Conservation (phyloP, 257 asterid species). For the Rhazya stricta region DNA sequence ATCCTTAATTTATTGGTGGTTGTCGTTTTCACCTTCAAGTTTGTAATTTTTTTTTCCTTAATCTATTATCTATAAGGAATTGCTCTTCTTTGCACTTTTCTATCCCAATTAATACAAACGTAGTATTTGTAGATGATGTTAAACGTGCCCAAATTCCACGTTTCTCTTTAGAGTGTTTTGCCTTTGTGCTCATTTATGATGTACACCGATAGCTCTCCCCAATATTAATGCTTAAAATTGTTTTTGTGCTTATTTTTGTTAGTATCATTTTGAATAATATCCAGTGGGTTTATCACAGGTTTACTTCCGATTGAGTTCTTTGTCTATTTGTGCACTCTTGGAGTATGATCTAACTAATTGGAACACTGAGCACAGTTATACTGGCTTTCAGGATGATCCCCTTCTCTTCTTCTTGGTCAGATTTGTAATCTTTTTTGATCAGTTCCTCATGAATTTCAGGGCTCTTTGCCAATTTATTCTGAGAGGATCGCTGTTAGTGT, state of each 20-base stretch:
- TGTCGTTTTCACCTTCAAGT: not conserved
- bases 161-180: not conserved
- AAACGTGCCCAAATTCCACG: not conserved
- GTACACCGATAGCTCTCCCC: not conserved
- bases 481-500: slow-evolving; percentile 65
- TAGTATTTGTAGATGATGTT: not conserved
- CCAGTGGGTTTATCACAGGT: not conserved
- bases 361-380: not conserved
- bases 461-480: slow-evolving; percentile 82
- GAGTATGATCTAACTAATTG: slow-evolving; percentile 1
- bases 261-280: not conserved
- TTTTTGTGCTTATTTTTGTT: not conserved
- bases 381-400: not conserved
- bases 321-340: not conserved
- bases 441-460: slow-evolving; percentile 44
- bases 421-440: slow-evolving; percentile 11
- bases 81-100: not conserved
- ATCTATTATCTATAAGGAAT: not conserved
- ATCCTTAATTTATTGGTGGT: not conserved
- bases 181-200: not conserved
- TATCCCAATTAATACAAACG: not conserved
- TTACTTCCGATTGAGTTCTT: not conserved
- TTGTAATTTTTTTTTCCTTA: not conserved
- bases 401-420: slow-evolving; percentile 10
- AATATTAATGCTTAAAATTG: not conserved